Percentiles rank a stretch among this genome's conserved stretches.
phyloP scores from a whole-genome alignment of 371 early-diverging fungal species.

The Massospora cicadina region DNA sequence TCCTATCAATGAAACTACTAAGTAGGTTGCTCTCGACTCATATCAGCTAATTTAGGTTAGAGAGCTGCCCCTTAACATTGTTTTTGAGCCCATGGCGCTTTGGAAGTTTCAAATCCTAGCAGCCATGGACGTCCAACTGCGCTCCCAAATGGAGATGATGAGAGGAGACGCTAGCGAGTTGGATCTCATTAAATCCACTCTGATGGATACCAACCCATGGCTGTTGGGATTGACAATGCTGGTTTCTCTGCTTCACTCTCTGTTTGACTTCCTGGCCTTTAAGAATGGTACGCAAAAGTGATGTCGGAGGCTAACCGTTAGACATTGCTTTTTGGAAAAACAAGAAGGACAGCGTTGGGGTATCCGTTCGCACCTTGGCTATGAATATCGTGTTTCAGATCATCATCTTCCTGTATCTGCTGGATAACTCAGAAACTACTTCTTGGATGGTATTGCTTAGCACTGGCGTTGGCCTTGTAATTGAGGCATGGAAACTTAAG shows the following conservation, averaged over 20 bases:
- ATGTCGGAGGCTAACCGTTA: constrained; percentile 13
- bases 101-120: constrained; percentile 59
- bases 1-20: constrained; percentile 55
- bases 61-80: constrained; percentile 43
- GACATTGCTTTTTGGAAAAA: constrained; percentile 84
- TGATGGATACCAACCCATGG: constrained; percentile 76
- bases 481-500: constrained; percentile 83
- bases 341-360: constrained; percentile 59
- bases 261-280: constrained; percentile 88
- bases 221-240: constrained; percentile 54
- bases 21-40: constrained; percentile 17
- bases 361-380: constrained; percentile 66
- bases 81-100: constrained; percentile 42
- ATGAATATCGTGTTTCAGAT: constrained; percentile 70
- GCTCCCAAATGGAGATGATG: constrained; percentile 39
- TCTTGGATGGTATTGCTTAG: constrained; percentile 72
- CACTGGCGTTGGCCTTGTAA: constrained; percentile 53
- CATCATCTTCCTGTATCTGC: constrained; percentile 70
- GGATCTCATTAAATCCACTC: constrained; percentile 51
- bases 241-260: constrained; percentile 65
- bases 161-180: constrained; percentile 35
- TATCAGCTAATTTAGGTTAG: constrained; percentile 15
- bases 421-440: constrained; percentile 75
- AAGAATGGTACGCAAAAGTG: constrained; percentile 50
- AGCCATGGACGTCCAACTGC: constrained; percentile 42